Evolutionary conservation across 192 early-diverging fungal species (phyloP), one percentile per base, ranked within the genome.

Genomic region (Pilaira anomala): DNA sequence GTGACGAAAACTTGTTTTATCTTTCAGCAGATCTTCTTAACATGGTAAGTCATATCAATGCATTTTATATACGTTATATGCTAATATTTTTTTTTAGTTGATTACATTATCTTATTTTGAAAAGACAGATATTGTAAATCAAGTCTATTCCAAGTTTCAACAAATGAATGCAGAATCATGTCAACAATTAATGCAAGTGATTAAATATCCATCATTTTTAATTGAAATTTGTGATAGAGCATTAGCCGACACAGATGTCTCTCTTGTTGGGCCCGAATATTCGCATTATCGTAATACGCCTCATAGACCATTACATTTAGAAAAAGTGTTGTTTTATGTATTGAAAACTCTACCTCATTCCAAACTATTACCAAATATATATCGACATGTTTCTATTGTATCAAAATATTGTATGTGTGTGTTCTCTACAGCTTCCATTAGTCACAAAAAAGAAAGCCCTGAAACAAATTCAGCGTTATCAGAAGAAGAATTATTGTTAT

Each of bases 141-240:
- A 46, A 46, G 44, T 46, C 1, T 46, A 46, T 19, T 18, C 44
- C 18, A 14, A 46, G 18, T 46, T 46, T 19, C 3, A 46, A 46
- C 12, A n/a, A 14, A 18, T 46, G 44, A 46, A 46, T 46, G 44
- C 44, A 13, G 44, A 18, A 46, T 14, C 44, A 14, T 46, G 44
- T 46, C 44, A 46, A 19, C 16, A 14, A 18, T 19, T 46, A 19
- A 18, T 46, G 18, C 44, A 46, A 19, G 44, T 46, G 18, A 58
- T 58, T 24, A 58, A 41, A 40, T 58, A 58, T 11, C 56, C 56
- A 58, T 25, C 56, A 58, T 58, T 58, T 16, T 22, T 21, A 1
- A 41, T 58, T 16, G n/a, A 40, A 24, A 2, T 58, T 21, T 22
- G 33, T 25, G 56, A 58, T 28, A 39, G 13, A 42, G 56, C 40